Percentiles rank a stretch among this genome's conserved stretches.
Evolutionary conservation across 2,329 filamentous ascomycete species (phyloP).

Genomic region (Aspergillus novofumigatus): DNA sequence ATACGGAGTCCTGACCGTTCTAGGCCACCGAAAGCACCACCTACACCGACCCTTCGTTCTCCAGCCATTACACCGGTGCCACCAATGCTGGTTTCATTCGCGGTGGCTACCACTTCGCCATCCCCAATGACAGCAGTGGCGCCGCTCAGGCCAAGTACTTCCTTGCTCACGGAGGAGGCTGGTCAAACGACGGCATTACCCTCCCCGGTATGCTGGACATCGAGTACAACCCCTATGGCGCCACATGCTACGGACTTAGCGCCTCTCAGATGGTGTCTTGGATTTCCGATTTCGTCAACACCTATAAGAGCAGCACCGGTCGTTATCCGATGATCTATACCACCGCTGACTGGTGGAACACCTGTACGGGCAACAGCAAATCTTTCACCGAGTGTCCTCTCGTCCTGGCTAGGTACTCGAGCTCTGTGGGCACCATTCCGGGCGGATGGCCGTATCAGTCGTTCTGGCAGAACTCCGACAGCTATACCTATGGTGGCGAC

Average conservation of each 20-base stretch:
- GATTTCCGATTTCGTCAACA: slow-evolving; percentile 52
- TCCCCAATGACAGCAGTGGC: slow-evolving; percentile 43
- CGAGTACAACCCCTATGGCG: slow-evolving; percentile 41
- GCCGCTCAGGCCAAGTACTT: slow-evolving; percentile 51
- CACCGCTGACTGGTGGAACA: slow-evolving; percentile 51
- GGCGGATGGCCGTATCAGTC: slow-evolving; percentile 52
- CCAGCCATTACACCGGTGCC: slow-evolving; percentile 47
- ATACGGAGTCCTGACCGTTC: neutral
- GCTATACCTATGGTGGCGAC: slow-evolving; percentile 50
- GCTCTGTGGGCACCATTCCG: slow-evolving; percentile 43
- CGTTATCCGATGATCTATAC: slow-evolving; percentile 53
- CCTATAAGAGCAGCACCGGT: slow-evolving; percentile 45
- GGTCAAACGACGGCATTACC: slow-evolving; percentile 51
- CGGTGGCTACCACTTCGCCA: slow-evolving; percentile 56
- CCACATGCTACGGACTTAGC: slow-evolving; percentile 46
- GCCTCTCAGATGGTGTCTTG: slow-evolving; percentile 47
- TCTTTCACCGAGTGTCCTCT: slow-evolving; percentile 47
- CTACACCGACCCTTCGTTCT: slow-evolving; percentile 46
- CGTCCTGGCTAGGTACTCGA: slow-evolving; percentile 46
- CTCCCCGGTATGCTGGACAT: slow-evolving; percentile 57
- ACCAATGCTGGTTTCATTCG: slow-evolving; percentile 52
- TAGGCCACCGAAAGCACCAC: slow-evolving; percentile 53
- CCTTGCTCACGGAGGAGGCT: slow-evolving; percentile 51
- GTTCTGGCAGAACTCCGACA: slow-evolving; percentile 53
- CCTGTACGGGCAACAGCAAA: slow-evolving; percentile 49